Conservation (phyloP, 805 yeast species). For the Candida hungchunana region DNA sequence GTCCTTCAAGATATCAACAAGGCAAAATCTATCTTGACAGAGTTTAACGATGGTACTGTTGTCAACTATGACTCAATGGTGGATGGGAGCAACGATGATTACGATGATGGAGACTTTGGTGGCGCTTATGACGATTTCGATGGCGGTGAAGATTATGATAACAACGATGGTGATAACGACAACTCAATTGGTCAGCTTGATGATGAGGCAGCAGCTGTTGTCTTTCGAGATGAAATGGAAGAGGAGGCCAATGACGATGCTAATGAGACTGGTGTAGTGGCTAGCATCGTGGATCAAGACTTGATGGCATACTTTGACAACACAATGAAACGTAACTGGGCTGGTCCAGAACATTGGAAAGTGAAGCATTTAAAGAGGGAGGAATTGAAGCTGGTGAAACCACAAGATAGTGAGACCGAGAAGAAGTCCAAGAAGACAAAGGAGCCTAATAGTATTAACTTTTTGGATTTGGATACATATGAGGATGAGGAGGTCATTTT, state of each 20-base stretch:
- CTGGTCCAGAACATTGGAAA: conserved; percentile 94
- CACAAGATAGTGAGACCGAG: neutral
- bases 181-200: conserved; percentile 17
- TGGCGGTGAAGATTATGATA: conserved; percentile 21
- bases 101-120: conserved; percentile 76
- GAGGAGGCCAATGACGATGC: conserved; percentile 19
- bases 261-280: conserved; percentile 15
- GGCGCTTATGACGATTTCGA: conserved; percentile 34
- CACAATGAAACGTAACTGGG: conserved; percentile 66
- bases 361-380: conserved; percentile 49
- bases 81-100: conserved; percentile 39
- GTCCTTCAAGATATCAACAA: conserved; percentile 41
- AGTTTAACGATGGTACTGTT: conserved; percentile 6
- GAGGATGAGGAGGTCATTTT: conserved; percentile 39
- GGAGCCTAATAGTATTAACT: conserved; percentile 39
- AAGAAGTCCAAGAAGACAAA: conserved; percentile 24
- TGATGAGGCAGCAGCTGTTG: conserved; percentile 16
- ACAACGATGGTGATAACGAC: conserved; percentile 16
- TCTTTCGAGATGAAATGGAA: conserved; percentile 19
- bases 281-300: conserved; percentile 46
- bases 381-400: conserved; percentile 1
- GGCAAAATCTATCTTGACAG: conserved; percentile 24
- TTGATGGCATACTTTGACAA: conserved; percentile 80
- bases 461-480: conserved; percentile 26
- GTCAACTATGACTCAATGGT: neutral